Evolutionary conservation across 164 flowering plant species (phyloP), one percentile per base, ranked within the genome.

Genomic region (Dillenia suffruticosa): DNA sequence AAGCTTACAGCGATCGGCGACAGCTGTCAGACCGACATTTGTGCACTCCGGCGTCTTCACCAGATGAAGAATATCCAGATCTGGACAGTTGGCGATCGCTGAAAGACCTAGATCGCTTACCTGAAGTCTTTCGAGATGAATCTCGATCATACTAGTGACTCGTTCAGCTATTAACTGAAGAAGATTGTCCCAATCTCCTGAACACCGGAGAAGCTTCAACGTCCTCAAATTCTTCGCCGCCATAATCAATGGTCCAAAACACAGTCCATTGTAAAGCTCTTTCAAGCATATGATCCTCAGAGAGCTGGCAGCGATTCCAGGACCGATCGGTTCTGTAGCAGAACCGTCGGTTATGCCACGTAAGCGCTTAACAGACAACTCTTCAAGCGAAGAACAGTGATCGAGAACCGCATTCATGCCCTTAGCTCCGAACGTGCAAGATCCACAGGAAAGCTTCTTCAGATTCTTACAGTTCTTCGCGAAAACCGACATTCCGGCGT

Each of bases 101-200:
- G 78, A 63, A 5, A 95, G 77, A 8, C 97, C 99, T 2, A 72
- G 16, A 59, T 95, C 97, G 56, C 87, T 89, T 43, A 89, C 86
- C 60, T 95, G 99, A 26, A 95, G 68, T 79, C 95, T 84, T 77
- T 95, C 99, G 7, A 95, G 72, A 68, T 89, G 97, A 58, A 95
- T 72, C 68, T 95, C 99, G 0, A 65, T 68, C 70, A 95, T 66
- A 45, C 72, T 71, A 45, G 66, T 63, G 24, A 77, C 79, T 44
- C 67, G 63, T 13, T 64, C 68, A 1, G 86, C 78, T 8, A 89
- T 57, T 16, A 54, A 56, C 63, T 78, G 80, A 16, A 94, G 76
- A 8, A 86, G 63, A 46, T 62, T 66, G 72, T 95, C 99, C 99
- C 97, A 91, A 61, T 89, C 90, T 2, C 97, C 97, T 49, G 85